These are phyloP conservation scores for Cercospora sesami DNA, from an alignment of 2,329 filamentous ascomycete genomes.

Conservation along the genomic window DNA sequence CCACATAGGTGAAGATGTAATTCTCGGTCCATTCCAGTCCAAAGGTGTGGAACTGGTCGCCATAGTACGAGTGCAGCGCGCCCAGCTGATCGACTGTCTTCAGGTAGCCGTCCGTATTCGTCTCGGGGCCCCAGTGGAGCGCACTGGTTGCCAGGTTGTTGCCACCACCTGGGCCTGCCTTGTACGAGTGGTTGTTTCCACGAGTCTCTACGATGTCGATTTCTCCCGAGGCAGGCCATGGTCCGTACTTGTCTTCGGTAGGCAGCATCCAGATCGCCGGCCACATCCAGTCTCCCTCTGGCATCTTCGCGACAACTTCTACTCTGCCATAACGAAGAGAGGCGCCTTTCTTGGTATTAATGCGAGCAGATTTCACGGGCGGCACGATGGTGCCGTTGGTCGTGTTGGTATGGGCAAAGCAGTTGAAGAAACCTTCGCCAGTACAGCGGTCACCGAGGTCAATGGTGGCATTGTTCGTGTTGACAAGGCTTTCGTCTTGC, in stretches of 20 bases:
- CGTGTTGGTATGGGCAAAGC: slow-evolving; percentile 70
- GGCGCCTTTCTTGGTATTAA: slow-evolving; percentile 70
- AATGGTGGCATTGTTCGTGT: slow-evolving; percentile 67
- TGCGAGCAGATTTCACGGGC: slow-evolving; percentile 73
- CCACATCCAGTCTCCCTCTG: slow-evolving; percentile 83
- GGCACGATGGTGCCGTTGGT: slow-evolving; percentile 77
- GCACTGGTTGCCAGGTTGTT: slow-evolving; percentile 78
- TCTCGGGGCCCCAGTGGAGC: slow-evolving; percentile 78
- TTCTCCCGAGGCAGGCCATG: slow-evolving; percentile 77
- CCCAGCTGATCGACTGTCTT: slow-evolving; percentile 74
- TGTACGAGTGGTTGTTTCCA: slow-evolving; percentile 77
- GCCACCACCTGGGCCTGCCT: slow-evolving; percentile 61
- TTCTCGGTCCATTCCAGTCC: slow-evolving; percentile 86
- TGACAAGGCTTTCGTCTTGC: slow-evolving; percentile 66
- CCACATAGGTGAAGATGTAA: slow-evolving; percentile 84
- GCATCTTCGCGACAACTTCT: slow-evolving; percentile 75
- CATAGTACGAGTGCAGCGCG: slow-evolving; percentile 73
- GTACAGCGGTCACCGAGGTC: slow-evolving; percentile 70
- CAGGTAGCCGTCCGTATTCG: slow-evolving; percentile 76
- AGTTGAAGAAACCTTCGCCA: slow-evolving; percentile 59
- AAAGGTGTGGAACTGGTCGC: slow-evolving; percentile 69
- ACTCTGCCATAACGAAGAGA: slow-evolving; percentile 78
- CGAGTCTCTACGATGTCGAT: slow-evolving; percentile 81
- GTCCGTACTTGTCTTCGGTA: slow-evolving; percentile 67
- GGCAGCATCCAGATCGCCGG: slow-evolving; percentile 92